Conservation (phyloP, 1,139 yeast species). For the Chernovozyma aurita region DNA sequence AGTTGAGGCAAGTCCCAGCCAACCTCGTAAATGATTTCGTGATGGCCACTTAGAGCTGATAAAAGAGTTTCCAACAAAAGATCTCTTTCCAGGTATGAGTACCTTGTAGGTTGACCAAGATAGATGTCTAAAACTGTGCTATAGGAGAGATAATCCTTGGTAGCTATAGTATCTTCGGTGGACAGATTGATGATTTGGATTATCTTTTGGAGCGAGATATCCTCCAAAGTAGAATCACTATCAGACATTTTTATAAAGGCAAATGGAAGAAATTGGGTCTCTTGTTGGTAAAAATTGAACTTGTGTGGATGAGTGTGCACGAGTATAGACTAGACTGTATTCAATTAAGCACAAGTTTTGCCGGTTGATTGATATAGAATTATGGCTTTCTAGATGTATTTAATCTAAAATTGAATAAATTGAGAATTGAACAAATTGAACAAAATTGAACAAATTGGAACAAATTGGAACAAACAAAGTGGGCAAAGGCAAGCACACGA, state of each 20-base stretch:
- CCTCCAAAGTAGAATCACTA: slow-evolving; percentile 24
- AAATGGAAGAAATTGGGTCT: neutral
- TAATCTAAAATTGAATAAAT: too few relatives aligned
- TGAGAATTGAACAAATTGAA: too few relatives aligned
- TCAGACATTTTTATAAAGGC: slow-evolving; percentile 23
- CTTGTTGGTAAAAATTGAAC: too few relatives aligned
- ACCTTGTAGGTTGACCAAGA: slow-evolving; percentile 44
- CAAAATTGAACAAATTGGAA: too few relatives aligned
- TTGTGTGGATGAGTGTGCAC: too few relatives aligned
- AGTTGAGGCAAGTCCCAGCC: slow-evolving; percentile 87
- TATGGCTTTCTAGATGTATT: too few relatives aligned
- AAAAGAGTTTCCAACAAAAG: slow-evolving; percentile 39
- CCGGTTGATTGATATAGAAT: too few relatives aligned
- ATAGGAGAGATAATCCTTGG: slow-evolving; percentile 64
- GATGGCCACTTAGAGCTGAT: slow-evolving; percentile 25
- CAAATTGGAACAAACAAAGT: too few relatives aligned
- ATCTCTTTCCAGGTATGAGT: slow-evolving; percentile 46
- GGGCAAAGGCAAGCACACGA: too few relatives aligned
- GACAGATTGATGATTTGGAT: slow-evolving; percentile 28
- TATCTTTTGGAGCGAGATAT: slow-evolving; percentile 23
- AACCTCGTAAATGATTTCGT: slow-evolving; percentile 56
- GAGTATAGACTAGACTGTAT: too few relatives aligned
- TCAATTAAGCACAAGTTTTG: too few relatives aligned
- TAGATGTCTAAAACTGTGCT: slow-evolving; percentile 66
- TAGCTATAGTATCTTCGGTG: slow-evolving; percentile 34